Base-by-base conservation (phyloP, 192 early-diverging fungal species). In the Podila epicladia region DNA sequence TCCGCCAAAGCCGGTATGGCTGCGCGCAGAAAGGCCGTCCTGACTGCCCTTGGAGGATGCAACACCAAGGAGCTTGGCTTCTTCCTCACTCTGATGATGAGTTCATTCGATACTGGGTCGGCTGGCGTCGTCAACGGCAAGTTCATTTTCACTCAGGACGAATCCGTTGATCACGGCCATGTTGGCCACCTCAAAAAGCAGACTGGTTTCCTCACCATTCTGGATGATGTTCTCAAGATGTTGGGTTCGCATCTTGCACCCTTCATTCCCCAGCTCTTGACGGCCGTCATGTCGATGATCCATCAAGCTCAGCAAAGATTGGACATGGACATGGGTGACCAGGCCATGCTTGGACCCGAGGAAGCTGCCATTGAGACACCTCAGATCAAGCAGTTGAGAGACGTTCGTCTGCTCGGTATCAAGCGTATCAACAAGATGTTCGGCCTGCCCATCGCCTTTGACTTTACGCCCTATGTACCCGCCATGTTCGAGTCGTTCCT, bases 171-270 rank as follows among this genome's bases (percentile, higher is more conserved):
- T 2, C 71, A 66, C 29, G 57, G 67, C 8, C 29, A 41, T n/a
- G 60, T 80, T 26, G 77, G 77, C 31, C 77, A 35, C 37, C 83
- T 82, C 37, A 92, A 93, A 65, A 89, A 93, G 65, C 94, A 95
- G 74, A 33, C 92, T 24, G 97, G 97, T 78, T 94, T 93, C 78
- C 82, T 98, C 69, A 86, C 91, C 35, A 77, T 95, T 50, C 61
- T 95, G 28, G 88, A 92, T 45, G 98, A 98, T 74, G 82, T 94
- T 37, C 74, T 98, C 60, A 95, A 93, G 83, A 94, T 96, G 86
- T 82, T 99, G 13, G 92, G 93, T 1, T 82, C 88, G 17, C 87
- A 91, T 61, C 73, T 95, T n/a, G 69, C 85, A 19, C 95, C 95
- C 0, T 89, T 93, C 60, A 73, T 97, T 50, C 88, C 90, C 22